Evolutionary conservation across 2,329 filamentous ascomycete species (phyloP), one percentile per base, ranked within the genome.

Genomic region (Leptographium lundbergii): DNA sequence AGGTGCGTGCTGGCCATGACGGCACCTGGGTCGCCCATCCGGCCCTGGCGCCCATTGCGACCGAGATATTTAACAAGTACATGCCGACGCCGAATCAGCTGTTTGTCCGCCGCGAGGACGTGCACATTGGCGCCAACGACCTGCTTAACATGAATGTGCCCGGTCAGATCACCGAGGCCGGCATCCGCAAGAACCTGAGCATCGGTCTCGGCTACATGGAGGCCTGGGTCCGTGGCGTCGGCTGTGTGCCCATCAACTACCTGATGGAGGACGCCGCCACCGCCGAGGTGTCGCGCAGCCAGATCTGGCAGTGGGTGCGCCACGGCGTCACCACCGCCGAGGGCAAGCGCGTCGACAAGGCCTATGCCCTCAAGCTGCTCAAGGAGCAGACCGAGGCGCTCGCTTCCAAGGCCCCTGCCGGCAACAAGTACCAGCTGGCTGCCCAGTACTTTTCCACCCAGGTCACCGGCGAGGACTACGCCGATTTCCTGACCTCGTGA

Each of bases 1-100:
- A 99, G 74, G 94, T 90, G 57, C 88, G 88, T 65, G 94, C 94
- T 57, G 94, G 94, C 60, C 94, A 99, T 75, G 94, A 99, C 71
- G 92, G 76, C 60, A 96, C 92, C 63, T 97, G 92, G 94, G 92
- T 99, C 60, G 94, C 94, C 47, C 94, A 99, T 76, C 94, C 94
- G 10, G 91, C 91, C 1, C 84, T 99, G 57, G 92, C 94, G 5
- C 66, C 80, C 61, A 96, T 97, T 67, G 92, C 94, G 25, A 84
- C 84, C 48, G 92, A 96, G 54, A 81, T 97, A 68, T 99, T 99
- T 82, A 95, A 97, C 82, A 86, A 91, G 77, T 78, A 97, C 79
- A 99, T 99, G 94, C 94, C 94, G 11, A 96, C 92, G 4, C 91
- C 94, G 54, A 99, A 99, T 78, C 94, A 99, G 76, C 84, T 96